Conservation (phyloP, 1,284 basidiomycete species). For the Lentinula novae-zelandiae region DNA sequence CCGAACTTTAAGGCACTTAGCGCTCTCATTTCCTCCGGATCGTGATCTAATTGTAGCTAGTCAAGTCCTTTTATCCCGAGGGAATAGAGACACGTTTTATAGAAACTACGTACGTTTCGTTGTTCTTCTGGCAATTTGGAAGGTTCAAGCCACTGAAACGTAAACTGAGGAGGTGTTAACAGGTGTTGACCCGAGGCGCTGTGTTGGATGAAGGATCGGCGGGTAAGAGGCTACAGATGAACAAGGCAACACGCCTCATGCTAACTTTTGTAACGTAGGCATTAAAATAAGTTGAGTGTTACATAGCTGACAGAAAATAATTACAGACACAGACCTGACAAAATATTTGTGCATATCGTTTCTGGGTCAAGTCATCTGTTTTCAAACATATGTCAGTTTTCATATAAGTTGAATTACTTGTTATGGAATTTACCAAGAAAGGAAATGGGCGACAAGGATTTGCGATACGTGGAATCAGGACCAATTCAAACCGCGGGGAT, state of each 20-base stretch:
- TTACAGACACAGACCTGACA: background rate
- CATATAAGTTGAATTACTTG: background rate
- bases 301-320: background rate
- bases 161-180: background rate
- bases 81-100: slow-evolving; percentile 8
- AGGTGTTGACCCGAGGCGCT: background rate
- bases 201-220: background rate
- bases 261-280: background rate
- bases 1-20: background rate
- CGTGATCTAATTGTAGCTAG: background rate
- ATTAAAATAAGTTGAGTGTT: too few relatives aligned
- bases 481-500: background rate
- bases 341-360: background rate
- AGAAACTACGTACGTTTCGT: slow-evolving; percentile 4
- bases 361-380: background rate
- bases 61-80: background rate
- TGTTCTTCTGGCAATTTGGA: slow-evolving; percentile 1
- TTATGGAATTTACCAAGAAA: background rate
- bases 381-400: background rate
- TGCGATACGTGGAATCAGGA: background rate
- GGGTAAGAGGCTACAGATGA: background rate
- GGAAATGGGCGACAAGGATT: slow-evolving; percentile 1
- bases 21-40: background rate
- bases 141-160: background rate
- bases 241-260: background rate